phyloP scores from a whole-genome alignment of 176 grass and related monocot genomes.

The Cymbopogon citratus region DNA sequence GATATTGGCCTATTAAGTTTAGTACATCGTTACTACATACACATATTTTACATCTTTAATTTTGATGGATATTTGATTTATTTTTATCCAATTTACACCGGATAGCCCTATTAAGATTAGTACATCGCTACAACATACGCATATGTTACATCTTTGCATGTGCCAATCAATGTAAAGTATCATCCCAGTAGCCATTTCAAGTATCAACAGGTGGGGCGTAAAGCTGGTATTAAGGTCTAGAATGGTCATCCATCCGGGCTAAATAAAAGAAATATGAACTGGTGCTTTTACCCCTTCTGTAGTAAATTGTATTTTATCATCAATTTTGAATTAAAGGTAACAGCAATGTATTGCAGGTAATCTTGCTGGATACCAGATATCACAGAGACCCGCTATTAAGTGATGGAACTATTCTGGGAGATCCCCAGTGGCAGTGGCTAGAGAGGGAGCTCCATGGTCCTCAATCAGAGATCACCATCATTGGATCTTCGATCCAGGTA shows the following conservation, averaged over 20 bases:
- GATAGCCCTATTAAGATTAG: not conserved
- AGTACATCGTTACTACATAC: not conserved
- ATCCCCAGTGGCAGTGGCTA: slow-evolving; percentile 88
- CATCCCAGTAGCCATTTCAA: not conserved
- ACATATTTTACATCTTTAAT: not conserved
- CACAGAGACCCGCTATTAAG: slow-evolving; percentile 78
- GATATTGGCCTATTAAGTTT: not conserved
- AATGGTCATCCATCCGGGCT: not conserved
- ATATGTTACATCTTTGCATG: not conserved
- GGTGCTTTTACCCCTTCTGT: not conserved
- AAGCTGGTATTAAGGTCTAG: slow-evolving; percentile 3
- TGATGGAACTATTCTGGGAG: slow-evolving; percentile 85
- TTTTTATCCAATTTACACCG: not conserved
- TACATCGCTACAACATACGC: not conserved
- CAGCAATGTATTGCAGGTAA: slow-evolving; percentile 43
- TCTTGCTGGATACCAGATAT: slow-evolving; percentile 96
- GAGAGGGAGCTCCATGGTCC: slow-evolving; percentile 78
- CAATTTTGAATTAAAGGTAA: slow-evolving; percentile 18
- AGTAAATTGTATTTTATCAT: not conserved
- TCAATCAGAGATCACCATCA: slow-evolving; percentile 77
- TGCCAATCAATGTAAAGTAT: not conserved
- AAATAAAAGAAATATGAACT: not conserved
- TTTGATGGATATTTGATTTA: not conserved
- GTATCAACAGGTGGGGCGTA: not conserved
- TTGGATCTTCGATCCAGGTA: slow-evolving; percentile 94